Evolutionary conservation across 1,139 yeast species (phyloP), one percentile per base, ranked within the genome.

Genomic region (Suhomyces taliae): DNA sequence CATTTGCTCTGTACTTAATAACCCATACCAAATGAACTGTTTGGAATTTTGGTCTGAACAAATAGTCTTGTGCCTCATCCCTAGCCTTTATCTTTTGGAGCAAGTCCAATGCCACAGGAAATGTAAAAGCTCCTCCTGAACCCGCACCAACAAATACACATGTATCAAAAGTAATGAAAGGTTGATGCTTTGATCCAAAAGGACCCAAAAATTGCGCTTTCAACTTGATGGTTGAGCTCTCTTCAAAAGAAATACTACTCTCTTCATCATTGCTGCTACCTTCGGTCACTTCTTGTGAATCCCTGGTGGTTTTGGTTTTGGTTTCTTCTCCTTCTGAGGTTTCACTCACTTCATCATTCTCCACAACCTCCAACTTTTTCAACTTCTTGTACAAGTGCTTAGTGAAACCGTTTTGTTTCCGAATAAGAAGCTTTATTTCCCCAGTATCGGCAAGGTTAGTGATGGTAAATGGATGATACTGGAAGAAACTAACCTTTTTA

Each of bases 401-500:
- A 14, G 82, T 78, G 51, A 78, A 78, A 0, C 82, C 82, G 26
- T 66, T 67, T 51, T 70, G 67, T 15, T 63, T 66, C 48, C 73
- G 64, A 19, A 78, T 67, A 2, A 78, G 60, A 42, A 78, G 54
- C 29, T 65, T 67, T 54, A 78, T 67, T 34, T 72, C 69, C 1
- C 73, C 72, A 3, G 70, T 51, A 8, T 64, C 69, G 9, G 74
- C 61, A 27, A 73, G 54, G 43, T 74, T 72, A 2, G 74, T 60
- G 41, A 78, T 72, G 6, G 80, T 74, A 54, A 78, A 78, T 1
- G 82, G 82, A 52, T 78, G 82, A 50, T 65, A 67, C 51, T 76
- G 81, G 40, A 74, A 56, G 8, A 56, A 51, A 19, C 66, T 65
- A 11, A 76, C 69, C 49, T 67, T 68, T 2, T 67, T 59, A 4